Percentiles rank a stretch among this genome's conserved stretches.
These are phyloP conservation scores for Pleurotus citrinopileatus DNA, from an alignment of 768 basidiomycete species.

Conservation along the genomic window DNA sequence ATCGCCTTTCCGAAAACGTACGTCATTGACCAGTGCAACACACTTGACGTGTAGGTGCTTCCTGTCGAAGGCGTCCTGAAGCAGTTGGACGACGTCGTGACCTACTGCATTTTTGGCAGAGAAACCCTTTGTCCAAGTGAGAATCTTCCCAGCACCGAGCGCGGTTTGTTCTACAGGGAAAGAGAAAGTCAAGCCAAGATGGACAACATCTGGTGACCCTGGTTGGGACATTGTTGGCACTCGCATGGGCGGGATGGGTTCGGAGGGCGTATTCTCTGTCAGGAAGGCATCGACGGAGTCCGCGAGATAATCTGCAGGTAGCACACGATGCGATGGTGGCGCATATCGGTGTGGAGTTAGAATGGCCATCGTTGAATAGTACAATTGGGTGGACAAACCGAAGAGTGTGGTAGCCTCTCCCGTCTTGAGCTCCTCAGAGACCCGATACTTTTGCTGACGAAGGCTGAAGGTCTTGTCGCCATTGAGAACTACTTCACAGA, in stretches of 20 bases:
- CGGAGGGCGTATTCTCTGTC: slow-evolving; percentile 51
- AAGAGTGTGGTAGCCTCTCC: slow-evolving; percentile 88
- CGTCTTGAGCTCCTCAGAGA: slow-evolving; percentile 89
- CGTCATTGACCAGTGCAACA: slow-evolving; percentile 82
- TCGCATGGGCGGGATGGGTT: slow-evolving; percentile 30
- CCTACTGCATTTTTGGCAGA: slow-evolving; percentile 75
- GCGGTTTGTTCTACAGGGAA: slow-evolving; percentile 98
- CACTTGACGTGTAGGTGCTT: slow-evolving; percentile 82
- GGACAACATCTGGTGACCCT: slow-evolving; percentile 31
- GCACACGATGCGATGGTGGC: slow-evolving; percentile 4
- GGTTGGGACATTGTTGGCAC: slow-evolving; percentile 15
- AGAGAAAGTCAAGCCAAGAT: slow-evolving; percentile 92
- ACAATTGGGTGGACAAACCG: slow-evolving; percentile 43
- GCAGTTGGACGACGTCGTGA: slow-evolving; percentile 73
- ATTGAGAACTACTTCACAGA: slow-evolving; percentile 89
- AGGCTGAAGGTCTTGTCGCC: slow-evolving; percentile 89
- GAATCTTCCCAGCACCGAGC: slow-evolving; percentile 81
- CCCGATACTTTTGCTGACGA: slow-evolving; percentile 95
- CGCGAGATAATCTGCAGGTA: slow-evolving; percentile 87
- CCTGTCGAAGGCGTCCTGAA: slow-evolving; percentile 78
- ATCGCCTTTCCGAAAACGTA: slow-evolving; percentile 29
- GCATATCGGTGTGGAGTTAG: slow-evolving; percentile 8
- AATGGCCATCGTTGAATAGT: slow-evolving; percentile 4
- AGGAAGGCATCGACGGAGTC: slow-evolving; percentile 96
- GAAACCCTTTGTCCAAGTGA: slow-evolving; percentile 96